These are phyloP conservation scores for Acacia concinna DNA, from an alignment of 331 rosid species.

Conservation along the genomic window DNA sequence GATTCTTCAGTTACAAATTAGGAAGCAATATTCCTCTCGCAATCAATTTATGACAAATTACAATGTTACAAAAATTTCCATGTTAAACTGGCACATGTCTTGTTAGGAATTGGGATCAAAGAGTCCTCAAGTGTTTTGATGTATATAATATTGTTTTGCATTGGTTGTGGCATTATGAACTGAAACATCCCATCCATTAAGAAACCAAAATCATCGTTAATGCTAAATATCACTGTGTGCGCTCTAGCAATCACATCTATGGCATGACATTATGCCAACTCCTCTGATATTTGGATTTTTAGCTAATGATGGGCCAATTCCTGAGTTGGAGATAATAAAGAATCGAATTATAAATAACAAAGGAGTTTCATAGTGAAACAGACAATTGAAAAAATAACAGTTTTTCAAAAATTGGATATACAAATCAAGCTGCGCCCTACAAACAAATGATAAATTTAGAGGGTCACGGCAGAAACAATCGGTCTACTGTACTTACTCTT, in stretches of 20 bases:
- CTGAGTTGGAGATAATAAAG: slow-evolving; percentile 30
- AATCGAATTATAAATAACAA: slow-evolving; percentile 24
- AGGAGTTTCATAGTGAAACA: slow-evolving; percentile 28
- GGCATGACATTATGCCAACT: background rate
- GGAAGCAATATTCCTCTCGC: slow-evolving; percentile 9
- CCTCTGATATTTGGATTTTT: background rate
- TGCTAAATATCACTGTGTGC: background rate
- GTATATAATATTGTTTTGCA: background rate
- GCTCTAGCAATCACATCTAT: background rate
- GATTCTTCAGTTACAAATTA: background rate
- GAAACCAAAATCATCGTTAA: background rate
- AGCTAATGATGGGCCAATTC: background rate
- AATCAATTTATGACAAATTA: slow-evolving; percentile 11
- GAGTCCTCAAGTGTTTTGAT: background rate
- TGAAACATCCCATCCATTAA: background rate
- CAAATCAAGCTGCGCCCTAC: slow-evolving; percentile 27
- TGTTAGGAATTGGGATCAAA: background rate
- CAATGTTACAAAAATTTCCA: slow-evolving; percentile 31
- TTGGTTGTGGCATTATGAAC: background rate
- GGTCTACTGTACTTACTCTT: slow-evolving; percentile 78
- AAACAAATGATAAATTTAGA: slow-evolving; percentile 36
- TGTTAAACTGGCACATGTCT: background rate
- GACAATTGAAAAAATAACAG: slow-evolving; percentile 24
- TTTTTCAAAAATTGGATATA: slow-evolving; percentile 45
- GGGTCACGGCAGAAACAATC: slow-evolving; percentile 64